A percentile compares a stretch with the other conserved stretches of the same genome.
Evolutionary conservation across 83 land plant genomes (phyloP).

Genomic region (Diphasiastrum complanatum): DNA sequence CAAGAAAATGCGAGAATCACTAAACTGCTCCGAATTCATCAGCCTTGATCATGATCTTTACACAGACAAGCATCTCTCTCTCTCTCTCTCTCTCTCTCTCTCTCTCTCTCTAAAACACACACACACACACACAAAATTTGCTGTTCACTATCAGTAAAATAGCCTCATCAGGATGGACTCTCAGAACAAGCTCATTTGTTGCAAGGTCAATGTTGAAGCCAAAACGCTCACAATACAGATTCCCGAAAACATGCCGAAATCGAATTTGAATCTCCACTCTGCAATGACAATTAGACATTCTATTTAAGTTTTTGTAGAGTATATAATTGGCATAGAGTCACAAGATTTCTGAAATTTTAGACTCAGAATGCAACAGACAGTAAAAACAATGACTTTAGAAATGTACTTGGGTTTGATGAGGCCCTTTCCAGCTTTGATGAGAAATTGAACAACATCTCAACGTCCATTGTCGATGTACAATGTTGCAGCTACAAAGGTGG

Average conservation of each 20-base stretch:
- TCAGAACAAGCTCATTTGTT: constrained; percentile 69
- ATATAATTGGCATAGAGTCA: background rate
- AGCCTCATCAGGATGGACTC: constrained; percentile 62
- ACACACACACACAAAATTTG: too few species aligned
- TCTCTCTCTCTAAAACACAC: too few species aligned
- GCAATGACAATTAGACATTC: background rate
- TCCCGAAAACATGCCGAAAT: constrained; percentile 68
- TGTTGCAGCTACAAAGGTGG: constrained; percentile 74
- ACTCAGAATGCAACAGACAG: too few species aligned
- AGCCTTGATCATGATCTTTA: too few species aligned
- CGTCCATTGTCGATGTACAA: constrained; percentile 66
- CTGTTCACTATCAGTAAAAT: constrained; percentile 69
- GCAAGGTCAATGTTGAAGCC: constrained; percentile 49
- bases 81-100: too few species aligned
- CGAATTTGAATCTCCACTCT: constrained; percentile 74
- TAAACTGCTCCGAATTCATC: too few species aligned
- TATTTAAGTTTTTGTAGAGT: background rate
- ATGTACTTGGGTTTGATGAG: constrained; percentile 34
- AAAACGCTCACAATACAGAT: constrained; percentile 45
- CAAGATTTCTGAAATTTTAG: background rate
- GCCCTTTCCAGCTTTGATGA: constrained; percentile 62
- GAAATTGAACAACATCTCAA: constrained; percentile 79
- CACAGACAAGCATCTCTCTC: too few species aligned
- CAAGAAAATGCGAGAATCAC: constrained; percentile 5
- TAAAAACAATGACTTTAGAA: background rate